Evolutionary conservation across 2,329 filamentous ascomycete genomes (phyloP).

Genomic region (Nigrospora sphaerica): DNA sequence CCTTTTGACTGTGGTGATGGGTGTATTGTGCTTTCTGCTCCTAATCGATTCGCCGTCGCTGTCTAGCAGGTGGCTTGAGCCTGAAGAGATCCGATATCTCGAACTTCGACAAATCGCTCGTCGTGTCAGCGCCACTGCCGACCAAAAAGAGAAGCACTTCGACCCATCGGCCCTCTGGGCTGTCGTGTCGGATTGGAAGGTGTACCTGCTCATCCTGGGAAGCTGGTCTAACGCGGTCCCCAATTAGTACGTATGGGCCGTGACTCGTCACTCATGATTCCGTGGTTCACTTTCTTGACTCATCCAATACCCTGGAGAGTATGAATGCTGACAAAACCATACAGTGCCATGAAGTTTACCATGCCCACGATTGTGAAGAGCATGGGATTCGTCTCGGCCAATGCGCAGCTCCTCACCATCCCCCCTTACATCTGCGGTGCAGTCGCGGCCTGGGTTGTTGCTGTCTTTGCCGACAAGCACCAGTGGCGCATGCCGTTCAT

Average conservation of each 20-base stretch:
- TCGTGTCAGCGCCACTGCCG: too few species aligned
- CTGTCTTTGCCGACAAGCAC: slow-evolving; percentile 27
- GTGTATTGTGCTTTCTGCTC: slow-evolving; percentile 34
- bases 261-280: too few species aligned
- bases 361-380: slow-evolving; percentile 24
- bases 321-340: slow-evolving; percentile 6
- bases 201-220: too few species aligned
- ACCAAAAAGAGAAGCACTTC: too few species aligned
- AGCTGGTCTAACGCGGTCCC: too few species aligned
- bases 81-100: slow-evolving; percentile 32
- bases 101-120: slow-evolving; percentile 8
- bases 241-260: too few species aligned
- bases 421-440: slow-evolving; percentile 28
- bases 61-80: slow-evolving; percentile 25
- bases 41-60: slow-evolving; percentile 32
- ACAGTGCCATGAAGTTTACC: slow-evolving; percentile 20
- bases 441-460: slow-evolving; percentile 22
- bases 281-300: too few species aligned
- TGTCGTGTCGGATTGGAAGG: too few species aligned
- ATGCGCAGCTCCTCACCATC: slow-evolving; percentile 17
- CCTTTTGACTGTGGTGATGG: slow-evolving; percentile 29
- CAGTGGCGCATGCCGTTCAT: slow-evolving; percentile 32
- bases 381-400: slow-evolving; percentile 23
- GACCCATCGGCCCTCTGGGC: too few species aligned
- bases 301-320: too few species aligned